Percentiles rank a stretch among this genome's conserved stretches.
These are phyloP conservation scores for Fraxinus sp. DNA, from an alignment of 305 asterid species.

Conservation along the genomic window DNA sequence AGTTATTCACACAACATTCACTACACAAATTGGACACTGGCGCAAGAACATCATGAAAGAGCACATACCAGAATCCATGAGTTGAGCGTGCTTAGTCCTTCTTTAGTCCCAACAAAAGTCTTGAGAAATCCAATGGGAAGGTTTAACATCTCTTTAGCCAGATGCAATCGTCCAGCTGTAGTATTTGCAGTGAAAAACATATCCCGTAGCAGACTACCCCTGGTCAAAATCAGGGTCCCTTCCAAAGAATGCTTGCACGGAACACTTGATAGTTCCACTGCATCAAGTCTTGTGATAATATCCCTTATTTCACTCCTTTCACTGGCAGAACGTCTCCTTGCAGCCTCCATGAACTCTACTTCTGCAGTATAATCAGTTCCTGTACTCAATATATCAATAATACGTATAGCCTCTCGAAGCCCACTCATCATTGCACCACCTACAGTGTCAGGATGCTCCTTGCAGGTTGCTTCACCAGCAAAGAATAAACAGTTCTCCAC, in stretches of 20 bases:
- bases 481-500: constrained; percentile 88
- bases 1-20: constrained; percentile 23
- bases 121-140: constrained; percentile 84
- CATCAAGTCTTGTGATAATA: constrained; percentile 73
- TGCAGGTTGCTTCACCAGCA: constrained; percentile 99
- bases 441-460: constrained; percentile 99
- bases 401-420: constrained; percentile 94
- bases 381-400: constrained; percentile 64
- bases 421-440: constrained; percentile 99
- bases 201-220: constrained; percentile 72
- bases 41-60: constrained; percentile 11
- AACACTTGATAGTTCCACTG: constrained; percentile 62
- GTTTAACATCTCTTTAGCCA: constrained; percentile 81
- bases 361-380: constrained; percentile 88
- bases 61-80: constrained; percentile 86
- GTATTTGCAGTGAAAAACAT: constrained; percentile 83
- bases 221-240: constrained; percentile 48
- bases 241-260: constrained; percentile 59
- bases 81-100: constrained; percentile 83
- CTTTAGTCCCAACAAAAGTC: constrained; percentile 89
- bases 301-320: constrained; percentile 89
- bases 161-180: constrained; percentile 80
- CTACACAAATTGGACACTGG: constrained; percentile 9
- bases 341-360: constrained; percentile 87
- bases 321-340: constrained; percentile 67